phyloP scores from a whole-genome alignment of 768 basidiomycete genomes.

The Leccinum fibrillosum region DNA sequence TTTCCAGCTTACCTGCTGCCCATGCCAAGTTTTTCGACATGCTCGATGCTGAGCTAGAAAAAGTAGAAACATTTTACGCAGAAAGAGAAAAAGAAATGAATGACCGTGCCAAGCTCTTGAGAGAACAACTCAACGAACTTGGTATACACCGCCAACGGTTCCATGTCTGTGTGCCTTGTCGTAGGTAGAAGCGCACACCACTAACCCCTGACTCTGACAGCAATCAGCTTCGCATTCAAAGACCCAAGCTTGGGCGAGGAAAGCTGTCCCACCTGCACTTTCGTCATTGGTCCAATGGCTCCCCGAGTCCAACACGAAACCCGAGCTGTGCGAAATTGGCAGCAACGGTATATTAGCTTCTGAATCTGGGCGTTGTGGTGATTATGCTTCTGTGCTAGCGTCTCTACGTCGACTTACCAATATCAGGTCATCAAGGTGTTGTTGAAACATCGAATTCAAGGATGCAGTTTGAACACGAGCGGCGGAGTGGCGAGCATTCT shows the following conservation, averaged over 20 bases:
- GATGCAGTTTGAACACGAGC: background rate
- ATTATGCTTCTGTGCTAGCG: background rate
- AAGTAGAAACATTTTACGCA: constrained; percentile 80
- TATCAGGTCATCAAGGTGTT: background rate
- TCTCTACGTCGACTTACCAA: background rate
- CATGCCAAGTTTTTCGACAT: constrained; percentile 72
- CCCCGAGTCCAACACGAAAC: background rate
- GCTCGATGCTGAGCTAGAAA: constrained; percentile 75
- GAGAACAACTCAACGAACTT: constrained; percentile 72
- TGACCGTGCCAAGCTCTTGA: constrained; percentile 43
- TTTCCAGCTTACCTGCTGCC: constrained; percentile 52
- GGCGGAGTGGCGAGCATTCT: background rate
- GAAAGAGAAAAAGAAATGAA: constrained; percentile 65
- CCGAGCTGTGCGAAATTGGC: background rate
- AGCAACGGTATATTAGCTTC: constrained; percentile 4
- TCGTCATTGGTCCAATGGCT: constrained; percentile 4
- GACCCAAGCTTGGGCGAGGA: constrained; percentile 9
- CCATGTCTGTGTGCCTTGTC: constrained; percentile 40
- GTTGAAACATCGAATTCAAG: background rate
- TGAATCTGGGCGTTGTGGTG: constrained; percentile 20
- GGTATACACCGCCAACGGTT: constrained; percentile 59
- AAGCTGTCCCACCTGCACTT: constrained; percentile 1
- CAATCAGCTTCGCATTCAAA: constrained; percentile 5
- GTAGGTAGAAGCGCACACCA: background rate
- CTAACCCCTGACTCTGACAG: constrained; percentile 3